Base-by-base conservation (phyloP, 1,139 yeast species). In the Yamadazyma siamensis region DNA sequence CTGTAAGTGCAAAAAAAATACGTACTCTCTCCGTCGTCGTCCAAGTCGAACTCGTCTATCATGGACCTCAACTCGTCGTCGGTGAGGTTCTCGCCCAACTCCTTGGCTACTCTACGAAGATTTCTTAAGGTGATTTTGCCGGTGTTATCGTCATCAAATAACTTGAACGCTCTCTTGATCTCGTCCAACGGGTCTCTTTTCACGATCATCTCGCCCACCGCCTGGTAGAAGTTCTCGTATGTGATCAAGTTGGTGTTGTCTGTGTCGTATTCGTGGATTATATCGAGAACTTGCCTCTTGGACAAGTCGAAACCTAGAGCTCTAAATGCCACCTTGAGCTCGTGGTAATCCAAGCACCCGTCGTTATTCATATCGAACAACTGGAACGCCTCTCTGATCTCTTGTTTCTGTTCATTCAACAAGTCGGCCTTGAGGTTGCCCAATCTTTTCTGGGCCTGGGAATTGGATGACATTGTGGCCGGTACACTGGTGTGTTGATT, bases 21-120 rank as follows among this genome's bases (percentile, higher is more conserved):
- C 74, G 32, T 61, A 67, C 73, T 88, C 46, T 85, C 96, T 28
- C 97, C 98, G 54, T 94, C 98, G 40, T 86, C 95, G 55, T 94
- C 97, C 36, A 91, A 63, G 59, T 94, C 99, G 52, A 94, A 94
- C 58, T 91, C 98, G 41, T 89, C 96, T 43, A 94, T 91, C 98
- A 94, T 91, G 9, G 97, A 96, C 43, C 84, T 74, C 34, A 94
- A 67, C 49, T 94, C 98, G 38, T 88, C 96, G 43, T 91, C 98
- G 7, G 87, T 82, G 37, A 94, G 65, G 48, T 83, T 85, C 56
- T 94, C 98, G 1, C 96, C 96, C 39, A 94, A 63, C 44, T 91
- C 97, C 49, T 84, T 84, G 12, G 97, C 94, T 1, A 91, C 95
- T 38, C 94, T 73, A 56, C 94, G 77, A 36, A 94, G 69, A 50